phyloP scores from a whole-genome alignment of 2,329 filamentous ascomycete species.

The Mariannaea elegans region DNA sequence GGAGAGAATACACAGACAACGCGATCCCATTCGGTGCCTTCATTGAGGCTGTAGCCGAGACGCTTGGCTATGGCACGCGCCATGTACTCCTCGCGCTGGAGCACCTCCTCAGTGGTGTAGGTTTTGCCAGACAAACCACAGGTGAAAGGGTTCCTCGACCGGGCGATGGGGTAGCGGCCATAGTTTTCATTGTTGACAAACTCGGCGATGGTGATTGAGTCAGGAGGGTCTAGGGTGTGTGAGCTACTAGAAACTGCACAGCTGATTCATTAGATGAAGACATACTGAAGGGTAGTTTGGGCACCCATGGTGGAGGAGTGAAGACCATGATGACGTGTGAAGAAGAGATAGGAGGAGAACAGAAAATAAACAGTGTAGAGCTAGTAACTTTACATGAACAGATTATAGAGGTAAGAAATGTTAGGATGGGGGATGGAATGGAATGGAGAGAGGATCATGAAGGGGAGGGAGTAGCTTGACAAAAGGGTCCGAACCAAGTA shows the following conservation, averaged over 20 bases:
- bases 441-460: too few relatives aligned
- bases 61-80: slow-evolving; percentile 75
- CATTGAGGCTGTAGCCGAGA: slow-evolving; percentile 74
- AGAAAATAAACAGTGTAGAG: not conserved
- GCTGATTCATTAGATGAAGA: slow-evolving; percentile 1
- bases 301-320: slow-evolving; percentile 68
- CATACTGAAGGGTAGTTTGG: slow-evolving; percentile 63
- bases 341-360: not conserved
- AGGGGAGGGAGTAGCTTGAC: too few relatives aligned
- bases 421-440: too few relatives aligned
- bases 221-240: slow-evolving; percentile 64
- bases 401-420: not conserved
- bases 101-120: slow-evolving; percentile 70
- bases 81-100: slow-evolving; percentile 71
- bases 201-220: slow-evolving; percentile 77
- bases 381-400: too few relatives aligned
- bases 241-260: not conserved
- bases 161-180: slow-evolving; percentile 69
- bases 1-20: slow-evolving; percentile 80
- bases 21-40: slow-evolving; percentile 83
- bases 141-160: slow-evolving; percentile 76
- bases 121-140: slow-evolving; percentile 78
- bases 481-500: too few relatives aligned
- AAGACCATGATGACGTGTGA: slow-evolving; percentile 58
- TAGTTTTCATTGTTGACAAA: slow-evolving; percentile 80